A percentile compares a stretch with the other conserved stretches of the same genome.
Evolutionary conservation across 2,329 filamentous ascomycete species (phyloP).

Genomic region (Diaporthe humulicola): DNA sequence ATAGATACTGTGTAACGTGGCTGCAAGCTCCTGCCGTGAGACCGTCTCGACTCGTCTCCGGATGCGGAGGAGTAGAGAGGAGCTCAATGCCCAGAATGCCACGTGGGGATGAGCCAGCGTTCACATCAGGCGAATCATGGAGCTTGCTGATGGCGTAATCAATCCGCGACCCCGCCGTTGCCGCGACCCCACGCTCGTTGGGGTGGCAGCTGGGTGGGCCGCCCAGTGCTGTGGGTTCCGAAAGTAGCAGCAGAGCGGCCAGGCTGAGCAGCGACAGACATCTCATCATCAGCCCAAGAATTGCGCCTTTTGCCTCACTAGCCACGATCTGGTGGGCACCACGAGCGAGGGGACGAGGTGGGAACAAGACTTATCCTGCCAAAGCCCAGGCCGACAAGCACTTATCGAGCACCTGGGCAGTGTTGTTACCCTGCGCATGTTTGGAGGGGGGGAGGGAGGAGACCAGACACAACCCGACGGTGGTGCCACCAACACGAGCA

Average conservation of each 20-base stretch:
- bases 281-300: slow-evolving; percentile 36
- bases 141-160: slow-evolving; percentile 39
- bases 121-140: slow-evolving; percentile 31
- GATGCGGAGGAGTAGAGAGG: slow-evolving; percentile 25
- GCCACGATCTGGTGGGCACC: neutral
- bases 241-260: neutral
- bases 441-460: neutral
- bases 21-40: neutral
- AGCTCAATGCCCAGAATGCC: neutral
- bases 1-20: too few relatives aligned
- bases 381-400: neutral
- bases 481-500: neutral
- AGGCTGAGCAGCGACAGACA: neutral
- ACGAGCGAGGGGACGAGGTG: neutral
- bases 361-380: neutral
- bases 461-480: neutral
- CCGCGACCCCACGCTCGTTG: slow-evolving; percentile 17
- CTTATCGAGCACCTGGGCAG: neutral
- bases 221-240: slow-evolving; percentile 14
- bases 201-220: neutral
- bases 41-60: neutral
- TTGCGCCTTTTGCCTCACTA: slow-evolving; percentile 32
- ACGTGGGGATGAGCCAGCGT: neutral
- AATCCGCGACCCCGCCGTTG: slow-evolving; percentile 33
- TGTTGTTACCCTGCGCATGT: neutral